Conservation (phyloP, 331 rosid genomes). For the Malus hybrid region DNA sequence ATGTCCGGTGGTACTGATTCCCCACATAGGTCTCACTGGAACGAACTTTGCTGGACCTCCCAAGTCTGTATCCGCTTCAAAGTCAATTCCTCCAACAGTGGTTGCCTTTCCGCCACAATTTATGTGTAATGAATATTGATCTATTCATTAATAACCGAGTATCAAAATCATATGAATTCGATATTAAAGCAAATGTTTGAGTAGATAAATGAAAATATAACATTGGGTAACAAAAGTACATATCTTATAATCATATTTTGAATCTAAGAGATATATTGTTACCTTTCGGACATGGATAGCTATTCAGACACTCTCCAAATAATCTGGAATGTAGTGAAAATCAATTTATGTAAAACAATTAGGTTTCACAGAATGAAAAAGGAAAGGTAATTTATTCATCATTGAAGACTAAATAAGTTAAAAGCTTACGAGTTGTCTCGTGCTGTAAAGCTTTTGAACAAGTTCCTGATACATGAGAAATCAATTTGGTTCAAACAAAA, state of each 20-base stretch:
- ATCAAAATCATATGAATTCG: background rate
- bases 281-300: background rate
- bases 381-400: background rate
- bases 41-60: background rate
- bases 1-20: background rate
- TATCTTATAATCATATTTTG: background rate
- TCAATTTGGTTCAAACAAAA: background rate
- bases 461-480: conserved; percentile 7
- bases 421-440: conserved; percentile 3
- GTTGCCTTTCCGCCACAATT: conserved; percentile 1
- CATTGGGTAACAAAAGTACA: background rate
- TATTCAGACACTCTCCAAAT: background rate
- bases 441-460: background rate
- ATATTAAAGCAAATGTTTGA: background rate
- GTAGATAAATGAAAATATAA: background rate
- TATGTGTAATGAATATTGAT: conserved; percentile 1
- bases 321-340: background rate
- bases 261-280: background rate
- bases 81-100: background rate
- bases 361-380: background rate
- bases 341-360: background rate
- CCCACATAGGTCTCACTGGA: background rate
- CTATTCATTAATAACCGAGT: too few species aligned
- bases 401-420: background rate
- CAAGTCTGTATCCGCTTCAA: background rate